These are phyloP conservation scores for Spinellus fusiger DNA, from an alignment of 192 early-diverging fungal genomes.

Conservation along the genomic window DNA sequence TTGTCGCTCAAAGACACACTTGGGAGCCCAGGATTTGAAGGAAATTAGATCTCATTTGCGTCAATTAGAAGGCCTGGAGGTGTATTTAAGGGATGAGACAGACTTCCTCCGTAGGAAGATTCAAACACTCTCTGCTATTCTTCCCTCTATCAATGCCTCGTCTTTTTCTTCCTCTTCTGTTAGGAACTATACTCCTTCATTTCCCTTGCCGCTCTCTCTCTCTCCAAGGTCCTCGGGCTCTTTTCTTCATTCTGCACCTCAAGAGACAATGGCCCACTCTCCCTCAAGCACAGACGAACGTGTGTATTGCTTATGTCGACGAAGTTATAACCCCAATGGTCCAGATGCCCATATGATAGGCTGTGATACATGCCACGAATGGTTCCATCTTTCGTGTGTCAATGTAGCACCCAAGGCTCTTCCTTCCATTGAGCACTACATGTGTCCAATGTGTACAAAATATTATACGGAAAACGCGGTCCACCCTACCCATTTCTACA, in stretches of 20 bases:
- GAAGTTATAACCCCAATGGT: neutral
- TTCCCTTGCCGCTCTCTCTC: slow-evolving; percentile 18
- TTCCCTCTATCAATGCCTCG: no score
- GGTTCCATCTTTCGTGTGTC: slow-evolving; percentile 63
- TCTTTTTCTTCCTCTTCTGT: no score
- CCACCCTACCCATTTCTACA: neutral
- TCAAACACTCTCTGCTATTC: slow-evolving; percentile 20
- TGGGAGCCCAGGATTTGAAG: slow-evolving; percentile 23
- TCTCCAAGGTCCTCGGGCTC: slow-evolving; percentile 4
- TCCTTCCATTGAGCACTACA: slow-evolving; percentile 37
- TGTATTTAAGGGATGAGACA: slow-evolving; percentile 34
- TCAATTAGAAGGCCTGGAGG: slow-evolving; percentile 35
- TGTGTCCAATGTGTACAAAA: slow-evolving; percentile 49
- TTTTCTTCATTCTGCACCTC: neutral
- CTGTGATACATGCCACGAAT: slow-evolving; percentile 59
- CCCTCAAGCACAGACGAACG: neutral
- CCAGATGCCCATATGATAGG: slow-evolving; percentile 42
- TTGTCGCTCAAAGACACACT: slow-evolving; percentile 23
- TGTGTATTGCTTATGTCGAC: slow-evolving; percentile 44
- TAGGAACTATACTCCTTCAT: no score
- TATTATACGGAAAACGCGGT: neutral
- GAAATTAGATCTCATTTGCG: slow-evolving; percentile 32
- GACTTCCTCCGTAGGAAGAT: slow-evolving; percentile 34
- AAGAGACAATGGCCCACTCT: neutral
- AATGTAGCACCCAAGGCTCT: slow-evolving; percentile 35